Conservation (phyloP, 2,329 filamentous ascomycete species). For the Epichloe bromicola region DNA sequence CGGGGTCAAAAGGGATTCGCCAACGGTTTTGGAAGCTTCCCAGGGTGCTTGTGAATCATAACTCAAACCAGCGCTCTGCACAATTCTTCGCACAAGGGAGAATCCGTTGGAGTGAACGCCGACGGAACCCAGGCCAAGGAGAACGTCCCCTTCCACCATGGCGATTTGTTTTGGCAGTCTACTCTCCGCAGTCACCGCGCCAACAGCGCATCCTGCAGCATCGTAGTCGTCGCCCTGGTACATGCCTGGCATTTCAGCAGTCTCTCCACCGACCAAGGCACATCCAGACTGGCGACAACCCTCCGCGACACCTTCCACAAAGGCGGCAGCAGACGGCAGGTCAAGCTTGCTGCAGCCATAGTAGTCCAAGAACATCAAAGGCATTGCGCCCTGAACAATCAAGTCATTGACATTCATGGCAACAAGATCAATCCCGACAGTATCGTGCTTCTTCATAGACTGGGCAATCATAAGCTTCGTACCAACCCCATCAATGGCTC, state of each 20-base stretch:
- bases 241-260: constrained; percentile 95
- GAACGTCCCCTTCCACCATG: constrained; percentile 73
- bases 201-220: constrained; percentile 79
- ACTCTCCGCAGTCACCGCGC: constrained; percentile 56
- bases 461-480: constrained; percentile 97
- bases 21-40: constrained; percentile 49
- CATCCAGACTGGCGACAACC: constrained; percentile 79
- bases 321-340: constrained; percentile 63
- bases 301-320: constrained; percentile 79
- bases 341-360: constrained; percentile 87
- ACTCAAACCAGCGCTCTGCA: constrained; percentile 56
- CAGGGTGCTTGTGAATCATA: constrained; percentile 70
- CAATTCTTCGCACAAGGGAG: constrained; percentile 84
- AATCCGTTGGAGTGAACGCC: constrained; percentile 96
- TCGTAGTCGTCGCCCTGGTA: constrained; percentile 86
- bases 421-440: constrained; percentile 90
- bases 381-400: constrained; percentile 88
- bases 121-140: constrained; percentile 73
- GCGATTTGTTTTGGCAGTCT: constrained; percentile 59
- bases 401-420: constrained; percentile 99
- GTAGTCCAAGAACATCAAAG: constrained; percentile 95
- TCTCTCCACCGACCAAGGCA: constrained; percentile 91
- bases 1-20: constrained; percentile 69
- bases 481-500: constrained; percentile 89
- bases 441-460: constrained; percentile 77